Base-by-base conservation (phyloP, 2,329 filamentous ascomycete genomes). In the Colletotrichum liaoningense region DNA sequence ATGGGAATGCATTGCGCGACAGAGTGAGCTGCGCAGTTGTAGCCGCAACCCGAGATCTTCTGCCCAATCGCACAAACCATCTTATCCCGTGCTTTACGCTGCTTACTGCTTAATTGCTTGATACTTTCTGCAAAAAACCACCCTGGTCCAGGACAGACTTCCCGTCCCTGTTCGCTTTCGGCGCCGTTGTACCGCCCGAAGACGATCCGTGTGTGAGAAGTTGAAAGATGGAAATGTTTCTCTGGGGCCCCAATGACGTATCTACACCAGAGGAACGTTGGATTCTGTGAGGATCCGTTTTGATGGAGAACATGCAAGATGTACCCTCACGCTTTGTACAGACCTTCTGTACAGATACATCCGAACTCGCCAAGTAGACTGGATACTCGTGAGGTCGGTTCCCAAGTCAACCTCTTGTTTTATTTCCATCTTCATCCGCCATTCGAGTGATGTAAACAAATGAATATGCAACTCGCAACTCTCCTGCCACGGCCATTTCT, bases 211-310 rank as follows among this genome's bases (percentile, higher is more conserved):
- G 35, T 28, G 42, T 46, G 30, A 6, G 30, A 12, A 24, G 19
- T 12, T 35, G 14, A 12, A 26, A 42, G 35, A 38, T 58, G 56
- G 9, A 28, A 46, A n/a, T 38, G 59, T 62, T 62, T 63, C 38
- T 62, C 57, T 60, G 33, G 38, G 59, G 16, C 59, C 24, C 24
- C 59, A 14, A 62, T 62, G 59, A 62, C 59, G 38, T 60, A 42
- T 38, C 12, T 42, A 12, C 33, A 35, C 16, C 14, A 42, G 5
- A 19, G 14, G 28, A 58, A 28, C 54, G 26, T 33, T 30, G 33
- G 26, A n/a, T 35, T 33, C 33, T n/a, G 8, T 14, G 33, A 58
- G 57, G 28, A 24, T 5, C 3, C 30, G 6, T 60, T 42, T 22
- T 24, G 57, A 60, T 60, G 57, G 57, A 11, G 57, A 42, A 60